Evolutionary conservation across 2,329 filamentous ascomycete species (phyloP).

Genomic region (Blastomyces silverae): DNA sequence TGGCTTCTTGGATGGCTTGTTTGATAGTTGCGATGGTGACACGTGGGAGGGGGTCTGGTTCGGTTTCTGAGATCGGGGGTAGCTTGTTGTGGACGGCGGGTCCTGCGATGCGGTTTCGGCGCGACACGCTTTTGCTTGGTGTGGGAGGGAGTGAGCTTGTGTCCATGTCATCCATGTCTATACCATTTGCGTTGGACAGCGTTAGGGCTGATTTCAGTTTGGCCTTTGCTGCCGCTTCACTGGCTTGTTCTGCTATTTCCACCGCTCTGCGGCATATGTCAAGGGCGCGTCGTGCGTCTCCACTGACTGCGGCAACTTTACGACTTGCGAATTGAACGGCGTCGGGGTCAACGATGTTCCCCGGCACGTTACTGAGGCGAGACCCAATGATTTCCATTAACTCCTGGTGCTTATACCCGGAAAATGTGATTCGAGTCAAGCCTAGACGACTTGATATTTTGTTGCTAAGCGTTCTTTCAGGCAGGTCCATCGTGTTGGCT

Average conservation of each 20-base stretch:
- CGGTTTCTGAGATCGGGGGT: slow-evolving; percentile 19
- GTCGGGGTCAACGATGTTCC: slow-evolving; percentile 83
- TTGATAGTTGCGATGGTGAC: slow-evolving; percentile 94
- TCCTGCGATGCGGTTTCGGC: slow-evolving; percentile 17
- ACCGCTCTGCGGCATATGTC: slow-evolving; percentile 95
- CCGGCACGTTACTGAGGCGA: slow-evolving; percentile 79
- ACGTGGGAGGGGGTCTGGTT: slow-evolving; percentile 41
- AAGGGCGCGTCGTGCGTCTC: slow-evolving; percentile 82
- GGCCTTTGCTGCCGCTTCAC: slow-evolving; percentile 30
- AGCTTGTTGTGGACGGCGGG: slow-evolving; percentile 3
- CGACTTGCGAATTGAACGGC: slow-evolving; percentile 93
- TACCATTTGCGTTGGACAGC: slow-evolving; percentile 16
- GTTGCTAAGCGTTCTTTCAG: slow-evolving; percentile 91
- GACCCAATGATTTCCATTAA: slow-evolving; percentile 96
- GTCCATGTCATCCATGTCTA: slow-evolving; percentile 19
- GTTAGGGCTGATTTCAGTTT: slow-evolving; percentile 14
- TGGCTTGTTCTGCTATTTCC: slow-evolving; percentile 80
- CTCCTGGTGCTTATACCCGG: slow-evolving; percentile 94
- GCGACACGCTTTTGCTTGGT: slow-evolving; percentile 37
- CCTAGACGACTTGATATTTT: slow-evolving; percentile 93
- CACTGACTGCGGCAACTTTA: slow-evolving; percentile 93
- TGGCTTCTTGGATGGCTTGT: slow-evolving; percentile 89
- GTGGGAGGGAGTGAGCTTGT: slow-evolving; percentile 38
- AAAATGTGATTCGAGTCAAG: slow-evolving; percentile 90
- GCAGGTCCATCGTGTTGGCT: slow-evolving; percentile 97